phyloP scores from a whole-genome alignment of 2,329 filamentous ascomycete species.

The Diplodia mutila region DNA sequence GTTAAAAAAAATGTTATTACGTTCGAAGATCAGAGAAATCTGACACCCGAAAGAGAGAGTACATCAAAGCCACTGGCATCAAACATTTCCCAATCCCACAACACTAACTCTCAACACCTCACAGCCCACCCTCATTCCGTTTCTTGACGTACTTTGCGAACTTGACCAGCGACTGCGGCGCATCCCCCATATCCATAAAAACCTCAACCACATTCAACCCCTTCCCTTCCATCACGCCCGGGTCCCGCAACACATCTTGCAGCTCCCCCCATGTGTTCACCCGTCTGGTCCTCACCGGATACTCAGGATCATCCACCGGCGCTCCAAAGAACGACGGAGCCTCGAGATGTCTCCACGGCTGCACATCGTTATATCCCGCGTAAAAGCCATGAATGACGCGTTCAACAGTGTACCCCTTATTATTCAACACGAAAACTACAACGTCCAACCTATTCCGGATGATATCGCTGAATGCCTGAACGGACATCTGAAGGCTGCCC shows the following conservation, averaged over 20 bases:
- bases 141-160: too few species aligned
- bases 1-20: too few species aligned
- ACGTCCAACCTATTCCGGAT: slow-evolving; percentile 39
- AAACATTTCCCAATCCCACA: too few species aligned
- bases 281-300: background rate
- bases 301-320: too few species aligned
- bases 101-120: too few species aligned
- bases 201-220: slow-evolving; percentile 50
- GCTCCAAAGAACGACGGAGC: slow-evolving; percentile 33
- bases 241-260: slow-evolving; percentile 43
- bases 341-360: slow-evolving; percentile 31
- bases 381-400: slow-evolving; percentile 42
- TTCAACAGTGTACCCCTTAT: slow-evolving; percentile 46
- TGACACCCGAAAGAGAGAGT: too few species aligned
- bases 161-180: too few species aligned
- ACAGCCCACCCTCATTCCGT: too few species aligned
- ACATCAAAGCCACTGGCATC: too few species aligned
- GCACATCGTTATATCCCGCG: slow-evolving; percentile 34
- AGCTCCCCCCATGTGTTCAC: slow-evolving; percentile 51
- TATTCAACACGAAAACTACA: slow-evolving; percentile 43
- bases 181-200: background rate
- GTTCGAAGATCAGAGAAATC: too few species aligned
- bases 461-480: slow-evolving; percentile 43
- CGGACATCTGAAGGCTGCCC: slow-evolving; percentile 45
- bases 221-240: slow-evolving; percentile 42